Evolutionary conservation across 2,329 filamentous ascomycete genomes (phyloP).

Genomic region (Trichoderma sp.): DNA sequence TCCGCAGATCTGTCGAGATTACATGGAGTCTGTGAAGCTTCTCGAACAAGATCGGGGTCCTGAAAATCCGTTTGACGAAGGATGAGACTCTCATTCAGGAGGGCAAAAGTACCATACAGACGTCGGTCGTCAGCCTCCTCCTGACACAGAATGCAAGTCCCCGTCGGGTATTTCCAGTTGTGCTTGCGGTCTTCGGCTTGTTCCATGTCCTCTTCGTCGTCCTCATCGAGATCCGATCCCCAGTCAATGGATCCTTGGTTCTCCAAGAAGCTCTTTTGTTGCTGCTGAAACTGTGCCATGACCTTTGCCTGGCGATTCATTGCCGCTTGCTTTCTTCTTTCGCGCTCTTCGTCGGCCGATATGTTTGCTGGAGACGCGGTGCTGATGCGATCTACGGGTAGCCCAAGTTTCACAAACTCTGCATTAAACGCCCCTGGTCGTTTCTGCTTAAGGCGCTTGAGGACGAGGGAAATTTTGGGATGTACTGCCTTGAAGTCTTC

Average conservation of each 20-base stretch:
- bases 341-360: conserved; percentile 70
- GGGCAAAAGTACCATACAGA: conserved; percentile 90
- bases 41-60: conserved; percentile 80
- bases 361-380: conserved; percentile 76
- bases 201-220: conserved; percentile 62
- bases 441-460: conserved; percentile 83
- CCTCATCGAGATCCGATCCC: conserved; percentile 76
- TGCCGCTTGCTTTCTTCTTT: conserved; percentile 87
- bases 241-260: conserved; percentile 87
- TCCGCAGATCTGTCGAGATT: conserved; percentile 87
- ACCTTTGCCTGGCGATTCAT: conserved; percentile 87
- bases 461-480: conserved; percentile 78
- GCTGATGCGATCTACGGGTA: conserved; percentile 76
- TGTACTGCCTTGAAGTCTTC: conserved; percentile 80
- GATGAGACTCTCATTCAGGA: conserved; percentile 83
- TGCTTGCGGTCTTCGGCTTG: conserved; percentile 64
- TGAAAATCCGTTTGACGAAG: conserved; percentile 82
- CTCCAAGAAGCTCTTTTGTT: conserved; percentile 92
- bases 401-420: conserved; percentile 63
- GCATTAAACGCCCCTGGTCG: conserved; percentile 71
- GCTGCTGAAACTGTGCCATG: conserved; percentile 97
- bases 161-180: conserved; percentile 83
- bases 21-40: conserved; percentile 74
- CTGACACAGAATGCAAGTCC: conserved; percentile 94
- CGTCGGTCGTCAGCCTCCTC: conserved; percentile 90